phyloP scores from a whole-genome alignment of 2,329 filamentous ascomycete species.

The Sporothrix sp. region DNA sequence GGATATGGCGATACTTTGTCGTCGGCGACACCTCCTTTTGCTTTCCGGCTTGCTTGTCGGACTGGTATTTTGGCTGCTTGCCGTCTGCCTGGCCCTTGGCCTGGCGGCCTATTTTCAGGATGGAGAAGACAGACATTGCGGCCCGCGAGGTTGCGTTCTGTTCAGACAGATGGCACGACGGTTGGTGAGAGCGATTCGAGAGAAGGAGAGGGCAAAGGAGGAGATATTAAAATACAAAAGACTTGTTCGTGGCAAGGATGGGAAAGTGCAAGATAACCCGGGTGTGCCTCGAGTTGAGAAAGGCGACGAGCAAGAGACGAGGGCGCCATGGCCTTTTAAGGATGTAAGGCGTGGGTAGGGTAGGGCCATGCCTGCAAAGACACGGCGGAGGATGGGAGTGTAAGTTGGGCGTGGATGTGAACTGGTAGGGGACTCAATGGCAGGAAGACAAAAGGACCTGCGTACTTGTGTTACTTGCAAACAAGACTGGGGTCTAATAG shows the following conservation, averaged over 20 bases:
- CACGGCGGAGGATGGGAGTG: neutral
- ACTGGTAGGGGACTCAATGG: too few species aligned
- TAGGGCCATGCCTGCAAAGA: neutral
- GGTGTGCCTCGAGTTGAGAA: neutral
- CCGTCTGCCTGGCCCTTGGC: constrained; percentile 36
- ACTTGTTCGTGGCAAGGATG: too few species aligned
- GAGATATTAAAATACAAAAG: too few species aligned
- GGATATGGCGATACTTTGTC: constrained; percentile 47
- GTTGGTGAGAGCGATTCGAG: neutral
- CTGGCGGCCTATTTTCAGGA: constrained; percentile 42
- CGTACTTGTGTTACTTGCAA: too few species aligned
- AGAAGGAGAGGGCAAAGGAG: neutral
- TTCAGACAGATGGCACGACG: neutral
- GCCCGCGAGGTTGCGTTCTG: neutral
- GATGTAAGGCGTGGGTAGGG: neutral
- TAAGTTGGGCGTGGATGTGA: neutral
- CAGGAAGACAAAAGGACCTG: too few species aligned
- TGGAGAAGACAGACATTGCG: constrained; percentile 48
- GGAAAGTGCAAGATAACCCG: neutral
- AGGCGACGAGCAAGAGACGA: neutral
- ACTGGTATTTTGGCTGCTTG: constrained; percentile 21
- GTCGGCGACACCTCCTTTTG: constrained; percentile 29
- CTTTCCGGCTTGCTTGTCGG: constrained; percentile 38
- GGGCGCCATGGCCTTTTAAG: neutral
- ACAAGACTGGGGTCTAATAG: too few species aligned